phyloP scores from a whole-genome alignment of 495 filamentous ascomycete species.

The Monascus purpureus region DNA sequence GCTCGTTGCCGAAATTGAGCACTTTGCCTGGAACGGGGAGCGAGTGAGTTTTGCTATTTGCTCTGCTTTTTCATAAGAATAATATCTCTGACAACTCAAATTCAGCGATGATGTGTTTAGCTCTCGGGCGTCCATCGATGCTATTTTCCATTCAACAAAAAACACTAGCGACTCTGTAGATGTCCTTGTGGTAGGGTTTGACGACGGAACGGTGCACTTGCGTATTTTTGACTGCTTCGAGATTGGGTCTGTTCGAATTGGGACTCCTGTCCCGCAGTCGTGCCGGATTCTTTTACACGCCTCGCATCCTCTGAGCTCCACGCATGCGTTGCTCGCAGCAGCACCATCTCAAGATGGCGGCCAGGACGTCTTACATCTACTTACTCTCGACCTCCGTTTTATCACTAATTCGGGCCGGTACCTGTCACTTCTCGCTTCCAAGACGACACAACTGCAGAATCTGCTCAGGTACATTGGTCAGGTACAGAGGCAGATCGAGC shows the following conservation, averaged over 20 bases:
- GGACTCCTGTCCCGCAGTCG: conserved; percentile 6
- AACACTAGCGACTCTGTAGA: conserved; percentile 61
- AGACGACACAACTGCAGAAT: conserved; percentile 76
- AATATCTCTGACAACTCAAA: background rate
- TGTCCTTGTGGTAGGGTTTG: conserved; percentile 66
- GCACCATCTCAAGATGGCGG: conserved; percentile 9
- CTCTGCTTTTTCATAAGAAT: background rate
- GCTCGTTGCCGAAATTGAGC: conserved; percentile 67
- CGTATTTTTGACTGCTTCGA: conserved; percentile 85
- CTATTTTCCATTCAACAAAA: conserved; percentile 48
- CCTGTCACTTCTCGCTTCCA: conserved; percentile 68
- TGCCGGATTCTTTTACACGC: conserved; percentile 38
- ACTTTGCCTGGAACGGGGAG: conserved; percentile 44
- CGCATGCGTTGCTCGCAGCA: conserved; percentile 56
- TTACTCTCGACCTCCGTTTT: conserved; percentile 74
- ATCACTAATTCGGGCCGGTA: conserved; percentile 67
- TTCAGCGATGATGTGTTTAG: conserved; percentile 57
- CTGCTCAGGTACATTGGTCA: conserved; percentile 70
- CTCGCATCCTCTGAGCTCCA: conserved; percentile 60
- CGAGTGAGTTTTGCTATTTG: conserved; percentile 16
- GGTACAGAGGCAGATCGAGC: conserved; percentile 55
- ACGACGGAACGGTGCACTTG: conserved; percentile 64
- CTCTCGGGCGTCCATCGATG: conserved; percentile 54
- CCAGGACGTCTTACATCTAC: conserved; percentile 35
- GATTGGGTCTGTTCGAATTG: conserved; percentile 51